Percentiles rank a stretch among this genome's conserved stretches.
phyloP scores from a whole-genome alignment of 2,329 filamentous ascomycete species.

The Scortechinia acanthostroma region DNA sequence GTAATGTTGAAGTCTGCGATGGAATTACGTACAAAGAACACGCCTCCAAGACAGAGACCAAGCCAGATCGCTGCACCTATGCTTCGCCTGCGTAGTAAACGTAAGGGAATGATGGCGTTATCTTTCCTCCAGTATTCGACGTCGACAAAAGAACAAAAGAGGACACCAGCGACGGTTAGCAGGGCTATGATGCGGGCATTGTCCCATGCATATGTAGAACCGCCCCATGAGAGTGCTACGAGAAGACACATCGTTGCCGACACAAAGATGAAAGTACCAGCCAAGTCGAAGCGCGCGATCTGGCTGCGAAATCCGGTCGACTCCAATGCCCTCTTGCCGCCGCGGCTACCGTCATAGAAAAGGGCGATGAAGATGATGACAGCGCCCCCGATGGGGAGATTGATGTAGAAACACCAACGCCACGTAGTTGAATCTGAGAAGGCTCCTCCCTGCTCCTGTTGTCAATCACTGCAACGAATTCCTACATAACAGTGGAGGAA shows the following conservation, averaged over 20 bases:
- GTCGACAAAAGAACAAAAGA: neutral
- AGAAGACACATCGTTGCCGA: constrained; percentile 12
- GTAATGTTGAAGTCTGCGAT: neutral
- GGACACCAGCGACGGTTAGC: neutral
- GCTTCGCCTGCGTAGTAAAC: neutral
- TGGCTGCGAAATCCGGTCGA: constrained; percentile 4
- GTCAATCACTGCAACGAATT: neutral
- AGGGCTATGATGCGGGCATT: constrained; percentile 1
- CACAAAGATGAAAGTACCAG: constrained; percentile 10
- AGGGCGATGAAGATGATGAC: constrained; percentile 6
- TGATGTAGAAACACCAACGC: constrained; percentile 8
- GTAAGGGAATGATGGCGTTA: constrained; percentile 1
- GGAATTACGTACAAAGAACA: neutral
- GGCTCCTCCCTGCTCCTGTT: constrained; percentile 1
- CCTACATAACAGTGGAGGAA: neutral
- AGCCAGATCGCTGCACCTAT: constrained; percentile 3
- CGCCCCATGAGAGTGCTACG: constrained; percentile 15
- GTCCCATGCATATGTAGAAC: constrained; percentile 8
- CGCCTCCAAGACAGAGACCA: constrained; percentile 3
- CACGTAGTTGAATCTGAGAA: neutral
- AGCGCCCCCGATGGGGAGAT: constrained; percentile 6
- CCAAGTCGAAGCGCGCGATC: constrained; percentile 11
- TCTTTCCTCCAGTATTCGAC: constrained; percentile 1
- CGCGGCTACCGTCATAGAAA: constrained; percentile 5
- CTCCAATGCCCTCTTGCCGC: constrained; percentile 3